Percentiles rank a stretch among this genome's conserved stretches.
Conservation (phyloP, 495 filamentous ascomycete species). For the Tetracladium marchalianum region DNA sequence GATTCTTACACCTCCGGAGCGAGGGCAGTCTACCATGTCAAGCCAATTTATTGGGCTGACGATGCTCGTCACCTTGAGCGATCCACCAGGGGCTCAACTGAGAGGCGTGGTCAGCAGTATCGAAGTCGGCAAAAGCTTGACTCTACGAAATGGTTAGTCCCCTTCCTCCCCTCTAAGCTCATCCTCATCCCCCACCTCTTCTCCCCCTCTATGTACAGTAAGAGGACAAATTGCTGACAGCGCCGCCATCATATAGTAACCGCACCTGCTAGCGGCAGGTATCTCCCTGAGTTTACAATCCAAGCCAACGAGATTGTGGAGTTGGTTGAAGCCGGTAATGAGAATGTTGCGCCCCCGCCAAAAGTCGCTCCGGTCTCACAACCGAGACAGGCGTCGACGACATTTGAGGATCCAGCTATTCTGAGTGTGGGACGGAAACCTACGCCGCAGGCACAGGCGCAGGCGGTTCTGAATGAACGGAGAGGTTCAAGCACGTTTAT, state of each 20-base stretch:
- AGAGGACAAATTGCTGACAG: constrained; percentile 1
- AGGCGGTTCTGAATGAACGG: constrained; percentile 8
- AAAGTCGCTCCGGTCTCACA: constrained; percentile 2
- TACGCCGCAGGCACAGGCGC: constrained; percentile 2
- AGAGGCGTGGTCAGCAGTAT: constrained; percentile 67
- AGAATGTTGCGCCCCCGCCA: constrained; percentile 8
- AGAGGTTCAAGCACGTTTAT: constrained; percentile 1
- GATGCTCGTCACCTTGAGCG: constrained; percentile 62
- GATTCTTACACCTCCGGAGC: neutral
- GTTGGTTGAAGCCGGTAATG: constrained; percentile 22
- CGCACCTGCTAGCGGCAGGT: constrained; percentile 18
- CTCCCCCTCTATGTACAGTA: neutral
- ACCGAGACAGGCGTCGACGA: constrained; percentile 6
- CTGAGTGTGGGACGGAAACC: constrained; percentile 33
- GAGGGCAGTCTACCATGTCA: constrained; percentile 12
- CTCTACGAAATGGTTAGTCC: constrained; percentile 64
- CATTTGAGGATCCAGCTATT: constrained; percentile 46
- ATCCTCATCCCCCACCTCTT: neutral
- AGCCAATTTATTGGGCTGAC: constrained; percentile 67
- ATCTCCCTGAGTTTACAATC: constrained; percentile 27
- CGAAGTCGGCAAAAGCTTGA: constrained; percentile 57
- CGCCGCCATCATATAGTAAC: constrained; percentile 9
- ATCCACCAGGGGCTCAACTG: constrained; percentile 55
- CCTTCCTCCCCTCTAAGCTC: no score
- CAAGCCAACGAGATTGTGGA: constrained; percentile 29